These are phyloP conservation scores for Vaccinium myrtillus DNA, from an alignment of 148 eudicot species.

Conservation along the genomic window DNA sequence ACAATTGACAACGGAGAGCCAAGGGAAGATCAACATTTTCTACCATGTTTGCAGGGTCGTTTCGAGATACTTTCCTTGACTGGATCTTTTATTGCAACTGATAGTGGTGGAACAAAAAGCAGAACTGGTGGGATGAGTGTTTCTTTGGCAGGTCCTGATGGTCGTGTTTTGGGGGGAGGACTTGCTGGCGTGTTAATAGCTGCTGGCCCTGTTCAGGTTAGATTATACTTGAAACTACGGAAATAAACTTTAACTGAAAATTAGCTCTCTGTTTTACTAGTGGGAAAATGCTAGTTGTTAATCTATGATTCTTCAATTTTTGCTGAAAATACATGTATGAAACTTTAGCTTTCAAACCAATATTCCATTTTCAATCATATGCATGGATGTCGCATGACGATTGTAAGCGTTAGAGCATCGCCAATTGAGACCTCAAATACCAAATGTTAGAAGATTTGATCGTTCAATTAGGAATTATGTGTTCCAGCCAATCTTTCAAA, in stretches of 20 bases:
- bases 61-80: conserved; percentile 81
- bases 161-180: conserved; percentile 83
- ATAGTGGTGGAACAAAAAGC: conserved; percentile 67
- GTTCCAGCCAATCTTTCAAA: background rate
- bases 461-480: background rate
- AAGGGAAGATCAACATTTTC: background rate
- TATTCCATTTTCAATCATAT: background rate
- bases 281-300: background rate
- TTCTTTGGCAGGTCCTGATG: conserved; percentile 84
- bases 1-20: background rate
- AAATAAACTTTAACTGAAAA: background rate
- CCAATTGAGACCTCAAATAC: background rate
- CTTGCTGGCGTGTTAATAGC: conserved; percentile 87
- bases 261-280: background rate
- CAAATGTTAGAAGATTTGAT: background rate
- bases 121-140: conserved; percentile 92
- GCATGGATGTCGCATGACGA: background rate
- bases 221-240: background rate
- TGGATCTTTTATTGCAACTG: conserved; percentile 75
- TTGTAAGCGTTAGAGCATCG: background rate
- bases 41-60: conserved; percentile 58
- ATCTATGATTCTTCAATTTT: background rate
- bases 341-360: background rate
- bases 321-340: background rate
- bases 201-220: conserved; percentile 90